These are phyloP conservation scores for Candida glaebosa DNA, from an alignment of 805 yeast genomes.

Conservation along the genomic window DNA sequence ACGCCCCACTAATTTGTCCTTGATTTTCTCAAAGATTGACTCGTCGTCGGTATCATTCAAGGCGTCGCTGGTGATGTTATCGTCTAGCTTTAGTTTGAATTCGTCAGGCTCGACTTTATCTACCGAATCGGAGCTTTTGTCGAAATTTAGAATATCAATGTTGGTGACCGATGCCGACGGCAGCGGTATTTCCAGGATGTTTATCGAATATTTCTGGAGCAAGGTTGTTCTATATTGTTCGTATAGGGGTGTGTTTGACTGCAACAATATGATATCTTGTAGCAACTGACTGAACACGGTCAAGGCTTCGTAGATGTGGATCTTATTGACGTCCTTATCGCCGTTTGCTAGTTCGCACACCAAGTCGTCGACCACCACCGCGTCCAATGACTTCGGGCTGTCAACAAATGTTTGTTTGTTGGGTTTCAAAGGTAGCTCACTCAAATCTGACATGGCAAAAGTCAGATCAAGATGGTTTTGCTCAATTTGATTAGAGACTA, in stretches of 20 bases:
- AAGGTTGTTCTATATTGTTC: constrained; percentile 17
- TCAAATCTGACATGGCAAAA: constrained; percentile 5
- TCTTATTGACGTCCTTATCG: constrained; percentile 30
- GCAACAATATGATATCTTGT: constrained; percentile 30
- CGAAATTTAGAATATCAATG: background rate
- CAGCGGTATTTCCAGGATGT: background rate
- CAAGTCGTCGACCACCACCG: constrained; percentile 31
- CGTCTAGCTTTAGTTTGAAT: background rate
- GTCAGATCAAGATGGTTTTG: background rate
- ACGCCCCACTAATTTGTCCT: background rate
- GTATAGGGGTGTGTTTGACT: constrained; percentile 19
- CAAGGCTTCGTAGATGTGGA: constrained; percentile 35
- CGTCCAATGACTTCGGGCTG: constrained; percentile 32
- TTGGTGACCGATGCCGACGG: background rate
- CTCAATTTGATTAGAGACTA: too few relatives aligned
- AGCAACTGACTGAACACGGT: constrained; percentile 26
- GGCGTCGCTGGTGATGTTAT: background rate
- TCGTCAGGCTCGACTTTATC: background rate
- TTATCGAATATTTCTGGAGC: background rate
- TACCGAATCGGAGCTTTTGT: constrained; percentile 1
- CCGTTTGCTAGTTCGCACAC: constrained; percentile 28
- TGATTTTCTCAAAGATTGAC: background rate
- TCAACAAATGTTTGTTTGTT: constrained; percentile 40
- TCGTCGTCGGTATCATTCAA: background rate
- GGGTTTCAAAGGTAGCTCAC: constrained; percentile 36